These are phyloP conservation scores for Salix exigua DNA, from an alignment of 345 rosid genomes.

Conservation along the genomic window DNA sequence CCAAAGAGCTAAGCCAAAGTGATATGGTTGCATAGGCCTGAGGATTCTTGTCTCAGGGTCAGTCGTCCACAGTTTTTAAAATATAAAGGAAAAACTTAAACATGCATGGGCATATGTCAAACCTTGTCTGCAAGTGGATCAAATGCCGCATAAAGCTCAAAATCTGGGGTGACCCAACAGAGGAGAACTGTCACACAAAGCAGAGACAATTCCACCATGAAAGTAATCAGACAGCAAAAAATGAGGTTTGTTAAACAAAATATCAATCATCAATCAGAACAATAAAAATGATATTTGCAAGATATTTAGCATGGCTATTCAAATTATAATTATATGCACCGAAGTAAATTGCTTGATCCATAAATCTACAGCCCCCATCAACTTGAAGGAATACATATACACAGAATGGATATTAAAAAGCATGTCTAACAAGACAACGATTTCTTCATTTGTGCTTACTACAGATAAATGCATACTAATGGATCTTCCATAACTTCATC, in stretches of 20 bases:
- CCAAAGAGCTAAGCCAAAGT: neutral
- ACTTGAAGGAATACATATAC: neutral
- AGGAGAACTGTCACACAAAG: conserved; percentile 59
- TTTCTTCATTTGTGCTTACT: neutral
- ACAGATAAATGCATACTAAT: neutral
- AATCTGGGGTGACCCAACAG: conserved; percentile 96
- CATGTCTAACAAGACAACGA: neutral
- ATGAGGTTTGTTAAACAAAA: neutral
- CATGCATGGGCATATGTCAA: conserved; percentile 6
- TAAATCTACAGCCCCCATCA: neutral
- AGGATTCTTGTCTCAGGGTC: neutral
- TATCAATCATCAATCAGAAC: neutral
- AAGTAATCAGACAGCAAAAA: neutral
- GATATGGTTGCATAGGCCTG: neutral
- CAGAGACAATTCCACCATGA: conserved; percentile 1
- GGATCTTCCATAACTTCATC: neutral
- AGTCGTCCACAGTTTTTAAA: neutral
- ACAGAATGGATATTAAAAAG: neutral
- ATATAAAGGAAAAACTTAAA: neutral
- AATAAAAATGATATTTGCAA: neutral
- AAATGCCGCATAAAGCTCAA: conserved; percentile 94
- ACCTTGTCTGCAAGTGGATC: conserved; percentile 99
- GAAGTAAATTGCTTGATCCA: neutral
- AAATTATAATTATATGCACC: neutral
- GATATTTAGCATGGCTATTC: neutral